Evolutionary conservation across 73 alveolate species (phyloP).

Genomic region (Paramecium tetraurelia): DNA sequence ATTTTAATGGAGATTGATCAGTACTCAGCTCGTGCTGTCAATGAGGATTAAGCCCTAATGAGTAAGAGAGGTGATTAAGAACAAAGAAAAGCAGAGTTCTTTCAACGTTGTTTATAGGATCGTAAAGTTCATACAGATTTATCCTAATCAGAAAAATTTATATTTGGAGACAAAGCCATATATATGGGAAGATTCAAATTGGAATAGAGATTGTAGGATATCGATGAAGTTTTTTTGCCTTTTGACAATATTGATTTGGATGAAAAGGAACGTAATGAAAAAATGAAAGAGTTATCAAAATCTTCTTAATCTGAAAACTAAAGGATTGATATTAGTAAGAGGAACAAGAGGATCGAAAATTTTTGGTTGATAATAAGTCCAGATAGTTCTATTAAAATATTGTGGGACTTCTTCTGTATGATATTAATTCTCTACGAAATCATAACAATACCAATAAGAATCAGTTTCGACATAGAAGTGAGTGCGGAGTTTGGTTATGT

Average conservation of each 20-base stretch:
- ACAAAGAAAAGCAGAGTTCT: not conserved
- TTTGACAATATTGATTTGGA: not conserved
- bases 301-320: not conserved
- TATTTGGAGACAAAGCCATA: not conserved
- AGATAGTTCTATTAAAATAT: not conserved
- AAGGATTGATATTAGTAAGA: not conserved
- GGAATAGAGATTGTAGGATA: not conserved
- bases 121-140: not conserved
- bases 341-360: not conserved
- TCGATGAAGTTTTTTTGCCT: not conserved
- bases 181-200: not conserved
- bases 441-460: not conserved
- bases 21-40: not conserved
- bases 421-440: not conserved
- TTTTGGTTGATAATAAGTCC: conserved; percentile 8
- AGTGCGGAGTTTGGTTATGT: not conserved
- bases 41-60: not conserved
- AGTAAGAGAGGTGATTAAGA: conserved; percentile 7
- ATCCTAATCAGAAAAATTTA: not conserved
- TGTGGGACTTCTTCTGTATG: conserved; percentile 37
- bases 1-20: not conserved
- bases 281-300: not conserved
- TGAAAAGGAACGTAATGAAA: not conserved
- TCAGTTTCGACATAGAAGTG: not conserved
- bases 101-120: not conserved